A percentile compares a stretch with the other conserved stretches of the same genome.
These are phyloP conservation scores for Metschnikowia borealis DNA, from an alignment of 805 yeast species.

Conservation along the genomic window DNA sequence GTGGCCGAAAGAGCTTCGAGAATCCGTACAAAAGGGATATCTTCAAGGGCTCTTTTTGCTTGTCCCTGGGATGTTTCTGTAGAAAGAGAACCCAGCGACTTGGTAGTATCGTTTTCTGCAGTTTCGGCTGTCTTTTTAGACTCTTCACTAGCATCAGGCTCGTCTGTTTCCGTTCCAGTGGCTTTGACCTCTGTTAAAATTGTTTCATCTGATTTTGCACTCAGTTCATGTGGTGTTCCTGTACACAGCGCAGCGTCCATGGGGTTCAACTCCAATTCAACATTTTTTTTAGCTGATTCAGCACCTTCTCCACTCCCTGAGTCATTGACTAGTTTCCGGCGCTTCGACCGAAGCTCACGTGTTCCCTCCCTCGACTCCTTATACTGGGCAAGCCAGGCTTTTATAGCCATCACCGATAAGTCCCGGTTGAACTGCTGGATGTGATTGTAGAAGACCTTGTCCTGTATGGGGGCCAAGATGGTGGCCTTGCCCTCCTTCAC, in stretches of 20 bases:
- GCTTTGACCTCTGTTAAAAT: no score
- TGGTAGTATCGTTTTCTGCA: no score
- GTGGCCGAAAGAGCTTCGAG: constrained; percentile 93
- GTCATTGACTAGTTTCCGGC: constrained; percentile 9
- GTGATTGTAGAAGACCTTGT: constrained; percentile 89
- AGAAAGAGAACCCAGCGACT: not conserved
- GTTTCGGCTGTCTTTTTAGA: no score
- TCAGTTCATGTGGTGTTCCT: no score
- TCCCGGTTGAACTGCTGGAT: constrained; percentile 97
- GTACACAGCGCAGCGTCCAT: not conserved
- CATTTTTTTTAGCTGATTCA: no score
- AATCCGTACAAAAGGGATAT: constrained; percentile 43
- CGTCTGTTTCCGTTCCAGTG: no score
- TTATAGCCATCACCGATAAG: constrained; percentile 75
- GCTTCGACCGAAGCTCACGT: constrained; percentile 20
- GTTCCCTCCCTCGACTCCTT: constrained; percentile 31
- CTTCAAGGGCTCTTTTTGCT: not conserved
- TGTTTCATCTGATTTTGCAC: no score
- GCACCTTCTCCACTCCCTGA: not conserved
- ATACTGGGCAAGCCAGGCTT: constrained; percentile 76
- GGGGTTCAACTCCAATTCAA: not conserved
- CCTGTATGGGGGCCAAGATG: constrained; percentile 75
- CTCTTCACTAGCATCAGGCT: no score
- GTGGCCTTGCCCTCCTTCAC: constrained; percentile 79
- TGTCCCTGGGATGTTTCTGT: not conserved